phyloP scores from a whole-genome alignment of 805 yeast genomes.

The Metschnikowia lachancei region DNA sequence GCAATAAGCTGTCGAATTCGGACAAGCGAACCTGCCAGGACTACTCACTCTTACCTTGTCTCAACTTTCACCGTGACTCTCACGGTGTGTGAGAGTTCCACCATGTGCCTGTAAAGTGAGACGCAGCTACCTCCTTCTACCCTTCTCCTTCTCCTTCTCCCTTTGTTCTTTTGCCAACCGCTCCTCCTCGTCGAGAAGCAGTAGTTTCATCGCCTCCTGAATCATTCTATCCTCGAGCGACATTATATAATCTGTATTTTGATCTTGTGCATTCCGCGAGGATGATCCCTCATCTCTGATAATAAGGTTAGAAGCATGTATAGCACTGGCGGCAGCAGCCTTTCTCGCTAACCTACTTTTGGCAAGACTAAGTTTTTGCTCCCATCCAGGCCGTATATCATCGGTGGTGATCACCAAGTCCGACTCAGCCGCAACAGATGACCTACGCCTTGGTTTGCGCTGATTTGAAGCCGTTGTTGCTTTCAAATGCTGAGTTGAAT shows the following conservation, averaged over 20 bases:
- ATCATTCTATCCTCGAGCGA: conserved; percentile 68
- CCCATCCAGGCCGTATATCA: conserved; percentile 91
- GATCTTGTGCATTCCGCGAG: background rate
- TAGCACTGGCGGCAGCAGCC: conserved; percentile 91
- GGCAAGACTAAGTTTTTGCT: conserved; percentile 65
- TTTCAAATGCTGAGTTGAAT: background rate
- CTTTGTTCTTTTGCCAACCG: conserved; percentile 22
- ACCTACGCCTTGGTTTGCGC: conserved; percentile 25
- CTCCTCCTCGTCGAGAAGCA: conserved; percentile 68
- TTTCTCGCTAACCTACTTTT: conserved; percentile 75
- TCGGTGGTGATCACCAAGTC: conserved; percentile 78
- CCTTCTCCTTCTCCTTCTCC: background rate
- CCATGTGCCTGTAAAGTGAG: background rate
- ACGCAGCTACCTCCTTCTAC: background rate
- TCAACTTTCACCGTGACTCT: no score
- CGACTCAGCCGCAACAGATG: conserved; percentile 62
- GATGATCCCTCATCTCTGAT: conserved; percentile 28
- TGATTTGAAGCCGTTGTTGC: conserved; percentile 2
- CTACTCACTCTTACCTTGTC: background rate
- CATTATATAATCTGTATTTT: conserved; percentile 15
- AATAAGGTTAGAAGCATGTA: conserved; percentile 81
- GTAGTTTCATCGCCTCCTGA: conserved; percentile 75
- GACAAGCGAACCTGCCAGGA: background rate
- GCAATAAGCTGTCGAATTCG: background rate
- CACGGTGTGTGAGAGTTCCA: no score